Evolutionary conservation across 495 filamentous ascomycete genomes (phyloP).

Genomic region (Penicillium tannophilum): DNA sequence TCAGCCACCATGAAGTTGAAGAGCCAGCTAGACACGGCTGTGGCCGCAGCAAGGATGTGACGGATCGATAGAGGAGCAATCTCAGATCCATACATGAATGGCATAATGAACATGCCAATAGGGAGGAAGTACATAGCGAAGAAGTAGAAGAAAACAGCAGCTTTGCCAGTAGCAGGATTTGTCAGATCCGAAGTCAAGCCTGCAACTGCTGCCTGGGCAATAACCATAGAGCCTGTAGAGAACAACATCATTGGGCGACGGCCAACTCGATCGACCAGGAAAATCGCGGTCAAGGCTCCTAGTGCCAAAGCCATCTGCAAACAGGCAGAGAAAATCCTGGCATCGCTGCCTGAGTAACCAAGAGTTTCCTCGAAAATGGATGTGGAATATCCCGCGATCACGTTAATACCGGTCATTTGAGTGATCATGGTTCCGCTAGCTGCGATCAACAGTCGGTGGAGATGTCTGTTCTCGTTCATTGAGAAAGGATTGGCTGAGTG

Average conservation of each 20-base stretch:
- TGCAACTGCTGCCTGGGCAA: slow-evolving; percentile 60
- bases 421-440: slow-evolving; percentile 18
- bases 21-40: slow-evolving; percentile 47
- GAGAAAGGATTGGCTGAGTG: slow-evolving; percentile 17
- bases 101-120: slow-evolving; percentile 52
- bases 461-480: slow-evolving; percentile 30
- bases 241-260: slow-evolving; percentile 58
- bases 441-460: slow-evolving; percentile 24
- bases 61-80: slow-evolving; percentile 51
- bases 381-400: slow-evolving; percentile 25
- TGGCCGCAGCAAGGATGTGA: slow-evolving; percentile 47
- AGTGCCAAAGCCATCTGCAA: slow-evolving; percentile 24
- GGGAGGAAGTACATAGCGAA: slow-evolving; percentile 54
- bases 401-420: slow-evolving; percentile 28
- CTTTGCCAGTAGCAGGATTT: slow-evolving; percentile 9
- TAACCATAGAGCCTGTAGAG: slow-evolving; percentile 57
- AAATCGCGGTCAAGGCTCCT: slow-evolving; percentile 18
- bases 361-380: slow-evolving; percentile 23
- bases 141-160: slow-evolving; percentile 52
- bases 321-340: slow-evolving; percentile 21
- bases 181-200: slow-evolving; percentile 29
- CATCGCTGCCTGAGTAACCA: slow-evolving; percentile 14
- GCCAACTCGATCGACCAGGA: slow-evolving; percentile 24
- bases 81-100: slow-evolving; percentile 56
- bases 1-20: slow-evolving; percentile 27